Evolutionary conservation across 768 basidiomycete species (phyloP).

Genomic region (Xanthoconium stramineum): DNA sequence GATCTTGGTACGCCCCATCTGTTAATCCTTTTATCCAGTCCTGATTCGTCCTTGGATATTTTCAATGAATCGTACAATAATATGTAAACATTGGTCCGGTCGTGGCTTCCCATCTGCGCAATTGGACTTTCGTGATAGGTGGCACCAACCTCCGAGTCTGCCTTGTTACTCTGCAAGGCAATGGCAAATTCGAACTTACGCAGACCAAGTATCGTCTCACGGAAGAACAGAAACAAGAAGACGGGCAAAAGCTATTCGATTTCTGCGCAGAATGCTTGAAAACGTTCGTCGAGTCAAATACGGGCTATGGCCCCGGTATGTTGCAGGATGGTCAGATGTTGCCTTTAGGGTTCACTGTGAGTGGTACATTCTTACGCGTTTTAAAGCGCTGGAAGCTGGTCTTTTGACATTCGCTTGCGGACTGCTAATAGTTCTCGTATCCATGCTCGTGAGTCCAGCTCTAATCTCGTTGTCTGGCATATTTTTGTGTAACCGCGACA

Average conservation of each 20-base stretch:
- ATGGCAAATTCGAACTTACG: conserved; percentile 96
- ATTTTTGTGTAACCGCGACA: neutral
- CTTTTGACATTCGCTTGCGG: neutral
- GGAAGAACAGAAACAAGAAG: conserved; percentile 97
- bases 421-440: conserved; percentile 79
- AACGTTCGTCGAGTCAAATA: conserved; percentile 78
- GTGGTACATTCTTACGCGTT: conserved; percentile 29
- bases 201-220: conserved; percentile 96
- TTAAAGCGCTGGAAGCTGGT: neutral
- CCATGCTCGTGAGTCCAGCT: conserved; percentile 73
- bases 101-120: neutral
- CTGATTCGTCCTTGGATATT: neutral
- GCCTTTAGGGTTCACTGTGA: conserved; percentile 90
- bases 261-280: conserved; percentile 95
- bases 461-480: neutral
- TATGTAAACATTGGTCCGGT: neutral
- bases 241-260: conserved; percentile 94
- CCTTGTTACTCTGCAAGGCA: conserved; percentile 86
- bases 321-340: conserved; percentile 55
- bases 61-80: neutral
- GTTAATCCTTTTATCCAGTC: neutral
- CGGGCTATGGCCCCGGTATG: conserved; percentile 47
- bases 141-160: conserved; percentile 99
- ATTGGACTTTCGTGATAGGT: conserved; percentile 39
- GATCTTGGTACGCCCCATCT: conserved; percentile 64